phyloP scores from a whole-genome alignment of 2,329 filamentous ascomycete genomes.

The Calonectria hongkongensis region DNA sequence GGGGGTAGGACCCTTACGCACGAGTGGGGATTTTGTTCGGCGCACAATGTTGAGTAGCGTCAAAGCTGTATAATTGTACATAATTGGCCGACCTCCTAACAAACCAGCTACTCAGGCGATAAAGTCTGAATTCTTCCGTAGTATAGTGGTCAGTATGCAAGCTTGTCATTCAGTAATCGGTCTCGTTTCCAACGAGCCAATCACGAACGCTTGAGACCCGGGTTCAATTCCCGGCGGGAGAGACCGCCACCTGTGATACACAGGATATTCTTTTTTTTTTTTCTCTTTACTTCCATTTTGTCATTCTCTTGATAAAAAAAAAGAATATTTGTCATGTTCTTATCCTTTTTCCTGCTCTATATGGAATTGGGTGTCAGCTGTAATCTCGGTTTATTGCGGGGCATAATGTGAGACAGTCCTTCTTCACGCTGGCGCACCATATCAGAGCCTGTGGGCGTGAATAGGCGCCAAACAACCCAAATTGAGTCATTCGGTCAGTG shows the following conservation, averaged over 20 bases:
- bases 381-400: background rate
- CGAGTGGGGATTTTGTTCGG: background rate
- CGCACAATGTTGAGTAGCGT: no score
- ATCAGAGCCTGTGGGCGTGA: constrained; percentile 1
- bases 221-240: constrained; percentile 41
- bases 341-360: background rate
- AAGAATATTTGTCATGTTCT: background rate
- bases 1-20: background rate
- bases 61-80: background rate
- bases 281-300: no score
- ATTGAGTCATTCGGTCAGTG: constrained; percentile 11
- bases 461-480: constrained; percentile 5
- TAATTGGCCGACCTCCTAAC: background rate
- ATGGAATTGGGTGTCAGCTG: no score
- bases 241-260: constrained; percentile 36
- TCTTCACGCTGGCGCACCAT: constrained; percentile 6
- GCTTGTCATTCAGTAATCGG: no score
- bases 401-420: background rate
- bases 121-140: constrained; percentile 41
- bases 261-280: constrained; percentile 26
- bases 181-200: no score
- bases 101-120: constrained; percentile 37
- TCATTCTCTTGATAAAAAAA: background rate
- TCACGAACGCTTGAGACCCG: constrained; percentile 33
- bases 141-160: constrained; percentile 22